phyloP scores from a whole-genome alignment of 805 yeast genomes.

The Helenozyma rhizophorensis region DNA sequence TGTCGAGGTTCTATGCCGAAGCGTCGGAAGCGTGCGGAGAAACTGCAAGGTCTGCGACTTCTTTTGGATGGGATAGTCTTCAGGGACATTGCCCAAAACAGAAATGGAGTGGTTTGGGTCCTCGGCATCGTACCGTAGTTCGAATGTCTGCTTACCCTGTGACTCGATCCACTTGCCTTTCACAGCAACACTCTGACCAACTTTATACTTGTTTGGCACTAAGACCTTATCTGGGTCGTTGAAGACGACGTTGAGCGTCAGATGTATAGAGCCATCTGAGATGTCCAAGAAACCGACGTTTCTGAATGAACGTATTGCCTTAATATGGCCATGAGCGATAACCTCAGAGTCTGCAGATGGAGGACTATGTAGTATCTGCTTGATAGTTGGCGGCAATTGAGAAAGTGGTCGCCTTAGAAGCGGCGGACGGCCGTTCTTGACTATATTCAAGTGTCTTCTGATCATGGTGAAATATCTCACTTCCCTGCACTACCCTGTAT shows the following conservation, averaged over 20 bases:
- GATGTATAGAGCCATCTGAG: conserved; percentile 66
- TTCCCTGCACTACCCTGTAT: too few species aligned
- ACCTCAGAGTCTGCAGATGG: too few species aligned
- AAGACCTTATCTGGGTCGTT: conserved; percentile 20
- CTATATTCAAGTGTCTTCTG: too few species aligned
- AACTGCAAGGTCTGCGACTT: conserved; percentile 64
- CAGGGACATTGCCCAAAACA: conserved; percentile 59
- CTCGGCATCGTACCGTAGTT: conserved; percentile 22
- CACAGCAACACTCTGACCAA: conserved; percentile 36
- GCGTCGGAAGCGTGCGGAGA: conserved; percentile 68
- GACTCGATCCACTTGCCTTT: conserved; percentile 32
- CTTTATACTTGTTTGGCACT: conserved; percentile 39
- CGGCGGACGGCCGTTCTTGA: too few species aligned
- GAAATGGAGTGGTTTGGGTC: conserved; percentile 30
- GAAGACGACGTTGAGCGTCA: conserved; percentile 48
- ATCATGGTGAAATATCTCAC: too few species aligned
- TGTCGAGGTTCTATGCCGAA: conserved; percentile 70
- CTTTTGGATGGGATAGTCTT: conserved; percentile 77
- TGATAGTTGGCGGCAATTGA: too few species aligned
- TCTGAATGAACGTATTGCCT: conserved; percentile 66
- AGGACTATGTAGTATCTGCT: too few species aligned
- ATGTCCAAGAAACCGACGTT: conserved; percentile 77
- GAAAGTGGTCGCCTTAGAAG: too few species aligned
- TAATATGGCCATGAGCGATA: conserved; percentile 60
- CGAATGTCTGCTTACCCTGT: conserved; percentile 29